These are phyloP conservation scores for Lachancea kluyveri DNA, from an alignment of 805 yeast species.

Conservation along the genomic window DNA sequence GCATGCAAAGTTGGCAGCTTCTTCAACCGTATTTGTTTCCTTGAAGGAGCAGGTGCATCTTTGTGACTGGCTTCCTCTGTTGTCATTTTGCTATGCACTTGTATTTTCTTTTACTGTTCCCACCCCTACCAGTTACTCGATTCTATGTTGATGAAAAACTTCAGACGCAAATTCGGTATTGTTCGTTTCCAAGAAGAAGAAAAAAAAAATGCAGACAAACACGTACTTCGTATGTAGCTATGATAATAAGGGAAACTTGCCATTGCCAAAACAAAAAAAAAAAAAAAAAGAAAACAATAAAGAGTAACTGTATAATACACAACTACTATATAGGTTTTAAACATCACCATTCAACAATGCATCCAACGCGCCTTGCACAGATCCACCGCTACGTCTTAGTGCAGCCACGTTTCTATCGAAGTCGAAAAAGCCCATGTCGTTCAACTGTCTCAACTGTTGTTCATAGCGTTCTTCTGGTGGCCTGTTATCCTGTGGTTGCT, in stretches of 20 bases:
- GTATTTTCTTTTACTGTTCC: too few relatives aligned
- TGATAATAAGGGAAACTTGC: too few relatives aligned
- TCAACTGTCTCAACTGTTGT: slow-evolving; percentile 63
- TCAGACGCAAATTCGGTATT: too few relatives aligned
- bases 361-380: slow-evolving; percentile 95
- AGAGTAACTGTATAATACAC: background rate
- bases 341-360: slow-evolving; percentile 63
- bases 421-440: slow-evolving; percentile 84
- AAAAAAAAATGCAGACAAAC: too few relatives aligned
- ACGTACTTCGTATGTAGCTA: too few relatives aligned
- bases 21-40: slow-evolving; percentile 4
- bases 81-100: too few relatives aligned
- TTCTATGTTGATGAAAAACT: too few relatives aligned
- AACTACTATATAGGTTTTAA: slow-evolving; percentile 14
- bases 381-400: slow-evolving; percentile 91
- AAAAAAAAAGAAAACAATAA: too few relatives aligned
- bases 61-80: slow-evolving; percentile 4
- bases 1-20: slow-evolving; percentile 18
- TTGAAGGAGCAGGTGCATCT: background rate
- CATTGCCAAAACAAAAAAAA: too few relatives aligned
- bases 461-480: slow-evolving; percentile 81
- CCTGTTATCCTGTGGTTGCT: slow-evolving; percentile 43
- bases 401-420: slow-evolving; percentile 91
- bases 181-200: too few relatives aligned
- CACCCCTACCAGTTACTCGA: too few relatives aligned